A percentile compares a stretch with the other conserved stretches of the same genome.
phyloP scores from a whole-genome alignment of 2,329 filamentous ascomycete genomes.

The Neonectria hederae region DNA sequence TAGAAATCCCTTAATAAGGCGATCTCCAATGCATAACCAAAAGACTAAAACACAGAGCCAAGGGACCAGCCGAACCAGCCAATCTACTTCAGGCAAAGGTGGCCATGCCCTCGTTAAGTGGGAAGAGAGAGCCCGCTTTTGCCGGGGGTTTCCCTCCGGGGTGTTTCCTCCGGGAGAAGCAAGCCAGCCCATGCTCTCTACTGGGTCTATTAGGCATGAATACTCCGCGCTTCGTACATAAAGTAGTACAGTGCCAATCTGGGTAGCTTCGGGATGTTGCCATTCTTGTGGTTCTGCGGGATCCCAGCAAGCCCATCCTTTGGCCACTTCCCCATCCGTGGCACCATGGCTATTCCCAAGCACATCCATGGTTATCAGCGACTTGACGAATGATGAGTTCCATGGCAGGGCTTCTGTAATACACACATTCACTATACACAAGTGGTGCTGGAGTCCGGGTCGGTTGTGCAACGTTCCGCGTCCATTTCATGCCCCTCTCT shows the following conservation, averaged over 20 bases:
- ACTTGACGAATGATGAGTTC: neutral
- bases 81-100: neutral
- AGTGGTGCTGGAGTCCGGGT: neutral
- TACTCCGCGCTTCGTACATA: no score
- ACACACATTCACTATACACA: neutral
- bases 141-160: constrained; percentile 34
- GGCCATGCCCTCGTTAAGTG: constrained; percentile 10
- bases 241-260: neutral
- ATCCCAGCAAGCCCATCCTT: constrained; percentile 5
- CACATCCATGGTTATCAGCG: neutral
- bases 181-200: neutral
- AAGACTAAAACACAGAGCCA: neutral
- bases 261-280: neutral
- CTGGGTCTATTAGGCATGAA: neutral
- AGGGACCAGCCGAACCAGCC: neutral
- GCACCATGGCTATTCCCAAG: constrained; percentile 8
- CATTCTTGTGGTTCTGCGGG: neutral
- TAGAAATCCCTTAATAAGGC: neutral
- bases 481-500: constrained; percentile 1
- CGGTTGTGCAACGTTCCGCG: constrained; percentile 6
- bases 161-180: neutral
- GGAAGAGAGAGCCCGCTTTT: constrained; percentile 32
- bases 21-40: neutral
- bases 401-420: neutral
- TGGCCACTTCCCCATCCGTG: constrained; percentile 12